Evolutionary conservation across 2,329 filamentous ascomycete species (phyloP), one percentile per base, ranked within the genome.

Genomic region (Didymella pomorum): DNA sequence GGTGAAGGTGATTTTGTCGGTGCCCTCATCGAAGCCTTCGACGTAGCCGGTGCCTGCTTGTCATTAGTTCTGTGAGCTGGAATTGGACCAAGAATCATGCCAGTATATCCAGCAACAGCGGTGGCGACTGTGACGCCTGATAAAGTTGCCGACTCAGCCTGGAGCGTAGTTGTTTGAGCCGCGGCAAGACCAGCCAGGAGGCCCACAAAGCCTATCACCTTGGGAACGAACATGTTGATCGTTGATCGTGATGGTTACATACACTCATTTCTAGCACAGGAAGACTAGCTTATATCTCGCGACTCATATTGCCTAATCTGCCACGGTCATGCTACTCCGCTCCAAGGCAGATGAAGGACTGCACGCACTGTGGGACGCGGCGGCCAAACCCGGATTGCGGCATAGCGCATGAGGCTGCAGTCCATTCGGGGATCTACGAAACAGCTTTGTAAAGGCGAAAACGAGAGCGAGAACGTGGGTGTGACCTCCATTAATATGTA

Each of bases 11-110:
- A 83, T 71, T 61, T 78, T 78, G 67, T 83, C 81, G 4, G 70
- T 65, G 7, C 67, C 63, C 4, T 73, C 70, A 35, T 81, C 79
- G 64, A 83, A 83, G 31, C 80, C 77, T 35, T 79, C 78, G 14
- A 83, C 79, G 57, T 83, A 83, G 20, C 81, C 81, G 16, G 76
- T 78, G 14, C 80, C 80, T 81, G 46, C 12, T n/a, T 35, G 23
- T 25, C 23, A 25, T 25, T 25, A 25, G 23, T 25, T 4, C 23
- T 25, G 23, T 25, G 23, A 25, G 23, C 23, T 25, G 23, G 7
- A 7, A 25, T 25, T 25, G 23, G 23, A 25, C 4, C 7, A 25
- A 7, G 23, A 25, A 35, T 2, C 47, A 12, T 56, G 75, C 78
- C 78, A 21, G 76, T 71, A 58, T 69, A 82, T 2, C 80, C 81